These are phyloP conservation scores for Acacia crassicarpa DNA, from an alignment of 306 rosid species.

Conservation along the genomic window DNA sequence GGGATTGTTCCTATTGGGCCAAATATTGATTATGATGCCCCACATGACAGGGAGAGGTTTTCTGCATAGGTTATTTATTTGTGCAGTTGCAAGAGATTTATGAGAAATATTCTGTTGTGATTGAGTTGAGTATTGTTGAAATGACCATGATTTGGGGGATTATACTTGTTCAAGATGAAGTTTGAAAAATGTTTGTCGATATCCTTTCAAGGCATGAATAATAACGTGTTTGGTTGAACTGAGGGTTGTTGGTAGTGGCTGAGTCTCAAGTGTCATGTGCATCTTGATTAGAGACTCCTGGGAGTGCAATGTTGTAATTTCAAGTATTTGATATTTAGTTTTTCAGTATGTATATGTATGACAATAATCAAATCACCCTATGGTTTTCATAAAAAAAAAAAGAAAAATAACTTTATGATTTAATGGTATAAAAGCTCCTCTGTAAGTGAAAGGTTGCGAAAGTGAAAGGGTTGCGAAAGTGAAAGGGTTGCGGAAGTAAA, in stretches of 20 bases:
- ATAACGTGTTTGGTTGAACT: not conserved
- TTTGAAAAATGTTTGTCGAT: constrained; percentile 9
- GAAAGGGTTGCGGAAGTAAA: too few species aligned
- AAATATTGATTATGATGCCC: constrained; percentile 61
- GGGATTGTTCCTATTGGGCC: constrained; percentile 81
- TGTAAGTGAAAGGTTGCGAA: too few species aligned
- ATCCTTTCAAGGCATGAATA: not conserved
- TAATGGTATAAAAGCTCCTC: too few species aligned
- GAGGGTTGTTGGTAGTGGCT: not conserved
- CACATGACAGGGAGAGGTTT: constrained; percentile 75
- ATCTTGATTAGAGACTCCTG: not conserved
- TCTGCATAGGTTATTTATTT: constrained; percentile 40
- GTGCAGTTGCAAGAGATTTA: not conserved
- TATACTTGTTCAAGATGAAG: constrained; percentile 26
- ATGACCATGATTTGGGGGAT: constrained; percentile 1
- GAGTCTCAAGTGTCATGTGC: not conserved
- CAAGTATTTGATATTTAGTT: not conserved
- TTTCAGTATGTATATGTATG: not conserved
- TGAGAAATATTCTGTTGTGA: not conserved
- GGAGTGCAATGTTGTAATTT: not conserved
- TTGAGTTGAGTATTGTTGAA: constrained; percentile 16
- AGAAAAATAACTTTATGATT: too few species aligned
- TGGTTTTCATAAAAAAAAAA: too few species aligned
- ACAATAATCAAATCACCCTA: too few species aligned
- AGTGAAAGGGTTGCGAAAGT: too few species aligned